Evolutionary conservation across 768 basidiomycete genomes (phyloP), one percentile per base, ranked within the genome.

Genomic region (Lactifluus volemus): DNA sequence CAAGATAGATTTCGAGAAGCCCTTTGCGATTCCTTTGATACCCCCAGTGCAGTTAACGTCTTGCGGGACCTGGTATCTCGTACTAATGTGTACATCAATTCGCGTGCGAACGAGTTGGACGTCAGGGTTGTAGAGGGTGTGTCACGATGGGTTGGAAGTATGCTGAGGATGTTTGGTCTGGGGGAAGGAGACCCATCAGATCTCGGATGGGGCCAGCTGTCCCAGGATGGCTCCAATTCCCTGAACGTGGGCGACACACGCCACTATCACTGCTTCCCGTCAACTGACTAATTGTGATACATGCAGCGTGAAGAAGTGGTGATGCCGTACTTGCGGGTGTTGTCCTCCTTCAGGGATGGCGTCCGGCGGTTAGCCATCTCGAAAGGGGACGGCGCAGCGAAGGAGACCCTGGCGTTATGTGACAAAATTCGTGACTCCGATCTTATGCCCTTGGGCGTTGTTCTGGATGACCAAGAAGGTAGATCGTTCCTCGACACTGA

Each of bases 21-120:
- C 0, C 84, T 99, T 50, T 95, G 89, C 73, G 96, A 99, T 72
- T 98, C 95, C 0, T 97, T 98, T 80, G 95, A 98, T 71, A 98
- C 97, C 0, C 92, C 94, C 2, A 79, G 76, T 17, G 95, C 93
- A 0, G 73, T 98, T 25, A 80, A 82, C 67, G 75, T 84, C 58
- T 74, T 98, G 17, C 80, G 88, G 12, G 88, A 94, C 61, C 77
- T 98, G 41, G 84, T 98, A 49, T 89, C 89, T 4, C 80, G 82
- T 49, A 84, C 89, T 7, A 98, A 98, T 72, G 78, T 92, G 36
- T 99, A 98, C 75, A 84, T 98, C 67, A 89, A 84, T 57, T 68
- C 80, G 36, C 82, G 81, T 42, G 80, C 80, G 39, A 82, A 79
- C 66, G 73, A 76, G 32, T 70, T 83, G 41, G 87, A 90, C 58